Evolutionary conservation across 2,329 filamentous ascomycete genomes (phyloP), one percentile per base, ranked within the genome.

Genomic region (Exophiala sp.): DNA sequence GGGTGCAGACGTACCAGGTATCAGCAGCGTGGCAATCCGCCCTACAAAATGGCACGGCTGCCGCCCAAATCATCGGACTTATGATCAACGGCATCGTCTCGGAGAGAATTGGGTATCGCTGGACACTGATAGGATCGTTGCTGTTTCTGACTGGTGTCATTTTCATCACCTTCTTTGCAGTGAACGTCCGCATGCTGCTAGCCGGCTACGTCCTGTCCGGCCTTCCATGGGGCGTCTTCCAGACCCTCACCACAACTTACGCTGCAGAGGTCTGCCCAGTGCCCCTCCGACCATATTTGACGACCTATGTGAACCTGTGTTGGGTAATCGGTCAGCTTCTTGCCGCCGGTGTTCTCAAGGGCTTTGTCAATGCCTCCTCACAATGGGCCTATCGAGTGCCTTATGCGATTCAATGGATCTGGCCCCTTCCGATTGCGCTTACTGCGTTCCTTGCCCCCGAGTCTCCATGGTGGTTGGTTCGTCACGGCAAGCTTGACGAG

Each of bases 401-500:
- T 2, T 67, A 69, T 40, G 66, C 65, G 2, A 57, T 67, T 23
- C 62, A 64, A 48, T 64, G 62, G 62, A 50, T 63, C 22, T 64
- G 60, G 60, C 60, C 58, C 2, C 24, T 62, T 2, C 55, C 60
- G 2, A 61, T 64, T 18, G 48, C 54, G 1, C 16, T 57, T 2
- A 44, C 57, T 32, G 48, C 58, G 10, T 52, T 60, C 35, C 56
- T 63, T 27, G 60, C 60, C 13, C 74, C 74, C 13, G 70, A 79
- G 63, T 73, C 70, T 0, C 76, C 76, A 2, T 75, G 72, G 73
- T 76, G 73, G 73, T 64, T 76, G n/a, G 71, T 76, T 19, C 66
- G 73, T 14, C 71, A 68, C 50, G 72, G 71, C 2, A 68, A 67
- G 16, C 66, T 68, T 1, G 66, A 72, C n/a, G 68, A 75, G 41